A percentile compares a stretch with the other conserved stretches of the same genome.
These are phyloP conservation scores for Xerocomus brunneocitrinus DNA, from an alignment of 768 basidiomycete genomes.

Conservation along the genomic window DNA sequence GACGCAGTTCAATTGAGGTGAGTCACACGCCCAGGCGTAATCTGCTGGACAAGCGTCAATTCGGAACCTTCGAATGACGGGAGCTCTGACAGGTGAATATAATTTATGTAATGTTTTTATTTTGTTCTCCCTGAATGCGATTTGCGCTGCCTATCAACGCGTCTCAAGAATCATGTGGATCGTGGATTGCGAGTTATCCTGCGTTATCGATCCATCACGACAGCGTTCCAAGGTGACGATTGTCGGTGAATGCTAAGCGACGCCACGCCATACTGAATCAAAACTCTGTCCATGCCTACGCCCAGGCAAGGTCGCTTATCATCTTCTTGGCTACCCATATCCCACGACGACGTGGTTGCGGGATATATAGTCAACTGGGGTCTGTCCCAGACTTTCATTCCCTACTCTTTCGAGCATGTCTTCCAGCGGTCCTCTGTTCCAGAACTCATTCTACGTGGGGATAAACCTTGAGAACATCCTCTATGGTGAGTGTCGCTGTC, in stretches of 20 bases:
- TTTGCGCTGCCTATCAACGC: neutral
- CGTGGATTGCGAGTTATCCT: neutral
- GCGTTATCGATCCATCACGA: neutral
- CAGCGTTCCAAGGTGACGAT: neutral
- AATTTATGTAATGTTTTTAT: neutral
- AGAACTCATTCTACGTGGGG: constrained; percentile 20
- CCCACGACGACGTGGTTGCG: neutral
- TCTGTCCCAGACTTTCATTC: neutral
- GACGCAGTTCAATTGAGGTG: neutral
- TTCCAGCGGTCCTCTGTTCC: constrained; percentile 17
- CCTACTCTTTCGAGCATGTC: constrained; percentile 9
- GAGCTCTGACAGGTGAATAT: neutral
- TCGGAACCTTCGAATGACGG: neutral
- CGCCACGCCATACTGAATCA: neutral
- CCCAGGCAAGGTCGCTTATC: neutral
- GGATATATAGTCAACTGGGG: constrained; percentile 6
- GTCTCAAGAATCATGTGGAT: neutral
- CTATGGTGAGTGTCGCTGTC: constrained; percentile 14
- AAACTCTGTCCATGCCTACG: neutral
- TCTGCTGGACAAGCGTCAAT: neutral
- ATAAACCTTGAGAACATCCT: constrained; percentile 24
- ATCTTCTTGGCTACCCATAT: neutral
- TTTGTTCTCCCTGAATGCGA: neutral
- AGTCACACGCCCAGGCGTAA: neutral
- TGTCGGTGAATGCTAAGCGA: neutral